Evolutionary conservation across 169 alveolate genomes (phyloP).

Genomic region (Amoebophrya sp.): DNA sequence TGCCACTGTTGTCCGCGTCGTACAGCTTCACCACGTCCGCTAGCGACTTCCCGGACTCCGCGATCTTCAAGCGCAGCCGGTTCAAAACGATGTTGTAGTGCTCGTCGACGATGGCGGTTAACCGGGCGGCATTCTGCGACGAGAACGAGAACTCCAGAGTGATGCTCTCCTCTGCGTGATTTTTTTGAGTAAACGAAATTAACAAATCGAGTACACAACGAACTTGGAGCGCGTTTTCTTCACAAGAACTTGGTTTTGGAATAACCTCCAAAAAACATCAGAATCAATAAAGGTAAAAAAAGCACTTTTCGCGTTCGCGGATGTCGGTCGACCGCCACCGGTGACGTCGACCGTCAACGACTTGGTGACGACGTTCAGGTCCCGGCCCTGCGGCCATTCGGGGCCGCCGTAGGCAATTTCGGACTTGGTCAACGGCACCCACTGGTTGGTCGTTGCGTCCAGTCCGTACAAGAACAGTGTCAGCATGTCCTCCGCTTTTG

Average conservation of each 20-base stretch:
- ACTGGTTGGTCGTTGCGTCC: not conserved
- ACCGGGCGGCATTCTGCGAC: not conserved
- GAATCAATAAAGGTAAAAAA: too few species aligned
- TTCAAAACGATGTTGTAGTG: not conserved
- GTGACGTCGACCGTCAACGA: too few species aligned
- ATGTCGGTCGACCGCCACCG: too few species aligned
- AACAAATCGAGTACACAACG: too few species aligned
- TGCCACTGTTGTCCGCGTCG: not conserved
- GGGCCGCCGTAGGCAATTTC: not conserved
- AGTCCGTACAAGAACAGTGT: not conserved
- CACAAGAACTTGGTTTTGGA: too few species aligned
- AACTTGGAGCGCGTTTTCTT: too few species aligned
- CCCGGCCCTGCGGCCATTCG: not conserved
- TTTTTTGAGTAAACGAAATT: too few species aligned
- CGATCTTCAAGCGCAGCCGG: not conserved
- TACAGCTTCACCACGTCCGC: not conserved
- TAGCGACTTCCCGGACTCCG: not conserved
- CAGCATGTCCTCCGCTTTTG: not conserved
- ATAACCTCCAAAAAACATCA: too few species aligned
- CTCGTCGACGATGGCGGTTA: not conserved
- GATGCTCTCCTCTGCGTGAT: too few species aligned
- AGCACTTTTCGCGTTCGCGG: too few species aligned
- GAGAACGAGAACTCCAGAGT: not conserved
- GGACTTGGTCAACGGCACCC: not conserved
- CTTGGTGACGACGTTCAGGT: not conserved